Evolutionary conservation across 257 asterid species (phyloP).

Genomic region (Petunia axillaris): DNA sequence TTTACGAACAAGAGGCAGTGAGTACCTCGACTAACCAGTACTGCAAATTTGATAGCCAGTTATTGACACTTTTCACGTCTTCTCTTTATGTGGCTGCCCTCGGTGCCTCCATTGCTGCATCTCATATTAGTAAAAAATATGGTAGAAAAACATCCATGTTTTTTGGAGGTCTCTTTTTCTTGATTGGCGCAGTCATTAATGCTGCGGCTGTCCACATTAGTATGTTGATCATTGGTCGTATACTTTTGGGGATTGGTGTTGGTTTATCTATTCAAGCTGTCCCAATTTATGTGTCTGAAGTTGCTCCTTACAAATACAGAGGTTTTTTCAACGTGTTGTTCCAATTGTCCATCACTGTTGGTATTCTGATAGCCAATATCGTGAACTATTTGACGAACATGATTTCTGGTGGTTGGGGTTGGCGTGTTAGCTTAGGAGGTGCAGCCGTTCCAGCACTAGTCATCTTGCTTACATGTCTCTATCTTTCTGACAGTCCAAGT

Average conservation of each 20-base stretch:
- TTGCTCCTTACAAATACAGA: constrained; percentile 29
- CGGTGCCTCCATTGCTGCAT: too few species aligned
- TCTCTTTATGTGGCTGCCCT: too few species aligned
- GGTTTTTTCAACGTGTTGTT: constrained; percentile 26
- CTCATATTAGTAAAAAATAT: too few species aligned
- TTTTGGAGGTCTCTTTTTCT: constrained; percentile 3
- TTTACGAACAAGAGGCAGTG: too few species aligned
- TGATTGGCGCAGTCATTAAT: constrained; percentile 17
- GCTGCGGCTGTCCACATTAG: constrained; percentile 19
- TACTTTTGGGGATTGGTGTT: constrained; percentile 19
- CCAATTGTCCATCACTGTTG: constrained; percentile 30
- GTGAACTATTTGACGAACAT: constrained; percentile 7
- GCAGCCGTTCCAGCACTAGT: constrained; percentile 21
- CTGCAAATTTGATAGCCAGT: too few species aligned
- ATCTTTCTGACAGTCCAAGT: neutral
- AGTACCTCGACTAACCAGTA: too few species aligned
- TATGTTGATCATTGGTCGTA: constrained; percentile 20
- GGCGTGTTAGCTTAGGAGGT: constrained; percentile 33
- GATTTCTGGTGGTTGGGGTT: constrained; percentile 30
- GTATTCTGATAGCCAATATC: constrained; percentile 21
- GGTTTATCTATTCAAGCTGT: constrained; percentile 23
- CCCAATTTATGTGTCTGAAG: constrained; percentile 32
- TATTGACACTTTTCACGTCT: too few species aligned
- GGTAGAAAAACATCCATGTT: too few species aligned
- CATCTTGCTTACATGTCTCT: constrained; percentile 12